Base-by-base conservation (phyloP, 148 eudicot genomes). In the Camellia lanceoleosa region DNA sequence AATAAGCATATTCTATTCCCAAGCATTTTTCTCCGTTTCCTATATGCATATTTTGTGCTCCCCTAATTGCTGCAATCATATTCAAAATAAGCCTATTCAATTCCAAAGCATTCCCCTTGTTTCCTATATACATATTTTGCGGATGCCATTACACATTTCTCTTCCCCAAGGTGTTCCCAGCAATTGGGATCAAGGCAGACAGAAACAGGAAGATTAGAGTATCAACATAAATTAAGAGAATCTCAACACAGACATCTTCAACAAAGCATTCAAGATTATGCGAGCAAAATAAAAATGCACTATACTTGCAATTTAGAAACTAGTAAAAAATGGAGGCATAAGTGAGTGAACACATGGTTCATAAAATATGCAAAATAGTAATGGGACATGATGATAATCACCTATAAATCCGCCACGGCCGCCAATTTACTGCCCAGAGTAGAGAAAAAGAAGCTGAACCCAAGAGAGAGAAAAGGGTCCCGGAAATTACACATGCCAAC, bases 381-480 rank as follows among this genome's bases (percentile, higher is more conserved):
- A 56, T 3, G 2, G 76, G 14, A 71, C 14, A 38, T 18, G 49
- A 66, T n/a, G 2, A 64, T 46, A 51, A 30, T 60, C 41, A 92
- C 99, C 99, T 95, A 75, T 96, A 96, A 78, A 93, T 92, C 79
- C 99, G 95, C 99, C 99, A 96, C 3, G 99, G 99, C 75, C 99
- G 89, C 99, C 99, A 96, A 86, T 96, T 93, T 46, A 96, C 98
- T 49, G 94, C 93, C 97, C 98, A 93, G 18, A 96, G 98, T 80
- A 96, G 85, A 78, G 89, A 88, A 86, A 96, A 92, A 30, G 99
- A 93, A 58, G 89, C 89, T 12, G 89, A 84, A 71, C 91, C 90
- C 71, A 92, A 79, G 51, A 91, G 55, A 79, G 93, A 82, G 82
- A 95, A 93, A 80, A 95, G 92, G 77, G 90, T 70, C 51, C 88